Percentiles rank a stretch among this genome's conserved stretches.
phyloP scores from a whole-genome alignment of 139 green algal species.

The Mychonastes homosphaera region DNA sequence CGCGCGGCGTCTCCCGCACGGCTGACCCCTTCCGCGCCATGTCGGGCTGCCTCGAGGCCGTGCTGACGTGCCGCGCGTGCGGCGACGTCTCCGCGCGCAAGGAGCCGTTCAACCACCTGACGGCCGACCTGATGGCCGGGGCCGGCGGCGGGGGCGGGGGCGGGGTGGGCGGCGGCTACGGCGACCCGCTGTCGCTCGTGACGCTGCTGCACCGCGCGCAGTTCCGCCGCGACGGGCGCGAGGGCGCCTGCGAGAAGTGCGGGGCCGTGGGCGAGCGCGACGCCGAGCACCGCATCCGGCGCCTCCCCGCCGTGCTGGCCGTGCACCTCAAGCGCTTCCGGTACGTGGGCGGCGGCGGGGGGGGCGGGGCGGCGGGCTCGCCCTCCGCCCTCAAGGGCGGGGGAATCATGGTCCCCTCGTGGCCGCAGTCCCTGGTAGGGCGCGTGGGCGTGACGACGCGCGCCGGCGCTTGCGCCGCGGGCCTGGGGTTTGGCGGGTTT shows the following conservation, averaged over 20 bases:
- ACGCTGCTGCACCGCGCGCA: neutral
- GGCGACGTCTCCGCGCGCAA: constrained; percentile 10
- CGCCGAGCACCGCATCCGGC: constrained; percentile 27
- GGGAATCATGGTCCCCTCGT: no score
- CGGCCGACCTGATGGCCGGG: constrained; percentile 38
- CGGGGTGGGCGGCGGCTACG: neutral
- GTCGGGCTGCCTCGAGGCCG: constrained; percentile 17
- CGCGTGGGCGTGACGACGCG: no score
- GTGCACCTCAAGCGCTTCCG: constrained; percentile 69
- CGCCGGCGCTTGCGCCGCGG: no score
- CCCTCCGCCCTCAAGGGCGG: no score
- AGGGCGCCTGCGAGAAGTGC: constrained; percentile 54
- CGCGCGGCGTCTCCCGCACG: neutral
- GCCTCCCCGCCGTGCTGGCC: constrained; percentile 50
- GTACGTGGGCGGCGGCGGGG: no score
- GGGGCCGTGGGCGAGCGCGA: constrained; percentile 22
- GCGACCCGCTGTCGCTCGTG: neutral
- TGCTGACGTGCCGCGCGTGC: constrained; percentile 32
- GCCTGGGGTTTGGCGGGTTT: no score
- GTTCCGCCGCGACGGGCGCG: constrained; percentile 40
- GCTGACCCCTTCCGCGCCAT: constrained; percentile 5
- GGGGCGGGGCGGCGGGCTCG: no score
- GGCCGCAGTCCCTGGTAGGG: no score
- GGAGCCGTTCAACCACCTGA: constrained; percentile 50
- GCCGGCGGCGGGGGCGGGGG: neutral